A percentile compares a stretch with the other conserved stretches of the same genome.
Conservation (phyloP, 2,329 filamentous ascomycete species). For the Fusarium abutilonis region DNA sequence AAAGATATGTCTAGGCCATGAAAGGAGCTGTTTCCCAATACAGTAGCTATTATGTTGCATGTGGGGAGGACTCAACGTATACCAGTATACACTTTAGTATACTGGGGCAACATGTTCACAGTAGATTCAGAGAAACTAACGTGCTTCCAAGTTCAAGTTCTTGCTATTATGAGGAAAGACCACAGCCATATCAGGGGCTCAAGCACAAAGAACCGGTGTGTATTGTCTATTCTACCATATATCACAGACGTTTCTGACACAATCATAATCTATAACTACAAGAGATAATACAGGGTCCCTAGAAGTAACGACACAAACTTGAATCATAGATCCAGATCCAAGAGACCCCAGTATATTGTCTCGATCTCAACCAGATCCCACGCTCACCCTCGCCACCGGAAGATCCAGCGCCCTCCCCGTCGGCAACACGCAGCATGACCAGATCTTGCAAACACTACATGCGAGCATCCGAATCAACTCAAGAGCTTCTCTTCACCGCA, state of each 20-base stretch:
- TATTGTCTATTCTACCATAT: background rate
- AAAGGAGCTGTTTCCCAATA: too few species aligned
- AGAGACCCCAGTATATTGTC: conserved; percentile 3
- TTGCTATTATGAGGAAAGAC: background rate
- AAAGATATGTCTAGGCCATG: too few species aligned
- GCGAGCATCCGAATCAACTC: conserved; percentile 23
- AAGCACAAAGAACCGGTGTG: background rate
- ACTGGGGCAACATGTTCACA: too few species aligned
- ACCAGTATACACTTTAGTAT: too few species aligned
- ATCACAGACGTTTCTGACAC: background rate
- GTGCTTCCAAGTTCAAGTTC: too few species aligned
- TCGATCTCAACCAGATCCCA: conserved; percentile 25
- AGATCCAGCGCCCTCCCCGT: conserved; percentile 35
- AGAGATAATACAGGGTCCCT: conserved; percentile 9
- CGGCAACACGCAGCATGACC: conserved; percentile 7
- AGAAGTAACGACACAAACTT: background rate
- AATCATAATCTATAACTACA: conserved; percentile 15
- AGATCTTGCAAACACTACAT: conserved; percentile 30
- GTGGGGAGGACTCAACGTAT: too few species aligned
- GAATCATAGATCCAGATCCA: conserved; percentile 6
- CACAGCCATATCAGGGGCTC: background rate
- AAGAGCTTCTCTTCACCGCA: conserved; percentile 34
- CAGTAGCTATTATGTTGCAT: too few species aligned
- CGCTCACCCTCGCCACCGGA: conserved; percentile 17
- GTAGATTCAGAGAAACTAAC: too few species aligned